A percentile compares a stretch with the other conserved stretches of the same genome.
phyloP scores from a whole-genome alignment of 2,329 filamentous ascomycete genomes.

The Arthrobotrys iridis region DNA sequence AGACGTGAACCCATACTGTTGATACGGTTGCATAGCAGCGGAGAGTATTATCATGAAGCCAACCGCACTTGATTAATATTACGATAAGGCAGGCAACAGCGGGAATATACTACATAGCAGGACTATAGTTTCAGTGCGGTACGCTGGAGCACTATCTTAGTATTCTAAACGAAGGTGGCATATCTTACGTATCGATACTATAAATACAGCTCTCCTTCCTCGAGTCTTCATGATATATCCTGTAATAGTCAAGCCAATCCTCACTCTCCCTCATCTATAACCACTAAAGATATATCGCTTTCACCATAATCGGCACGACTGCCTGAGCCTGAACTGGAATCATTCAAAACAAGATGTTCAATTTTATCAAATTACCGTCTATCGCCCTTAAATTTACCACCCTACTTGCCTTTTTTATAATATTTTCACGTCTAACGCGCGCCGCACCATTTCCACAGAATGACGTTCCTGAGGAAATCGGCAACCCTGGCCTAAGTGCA shows the following conservation, averaged over 20 bases:
- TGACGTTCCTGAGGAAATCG: not conserved
- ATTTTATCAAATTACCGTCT: not conserved
- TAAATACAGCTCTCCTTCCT: not conserved
- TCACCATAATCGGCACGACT: too few relatives aligned
- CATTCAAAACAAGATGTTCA: constrained; percentile 13
- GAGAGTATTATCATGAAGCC: not conserved
- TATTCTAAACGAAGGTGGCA: too few relatives aligned
- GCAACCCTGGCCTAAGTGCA: constrained; percentile 14
- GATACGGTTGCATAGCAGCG: not conserved
- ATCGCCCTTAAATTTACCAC: not conserved
- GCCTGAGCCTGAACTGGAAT: too few relatives aligned
- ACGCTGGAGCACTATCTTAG: not conserved
- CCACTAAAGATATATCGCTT: too few relatives aligned
- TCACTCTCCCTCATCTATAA: too few relatives aligned
- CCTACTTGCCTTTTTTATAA: not conserved
- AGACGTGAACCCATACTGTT: not conserved
- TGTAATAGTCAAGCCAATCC: not conserved
- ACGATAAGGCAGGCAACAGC: constrained; percentile 46
- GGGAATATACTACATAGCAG: not conserved
- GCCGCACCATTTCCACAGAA: constrained; percentile 16
- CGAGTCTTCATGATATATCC: not conserved
- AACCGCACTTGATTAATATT: not conserved
- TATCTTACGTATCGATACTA: not conserved
- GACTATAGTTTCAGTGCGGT: not conserved
- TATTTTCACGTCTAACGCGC: not conserved